Base-by-base conservation (phyloP, 345 rosid species). In the Gossypium bickii region DNA sequence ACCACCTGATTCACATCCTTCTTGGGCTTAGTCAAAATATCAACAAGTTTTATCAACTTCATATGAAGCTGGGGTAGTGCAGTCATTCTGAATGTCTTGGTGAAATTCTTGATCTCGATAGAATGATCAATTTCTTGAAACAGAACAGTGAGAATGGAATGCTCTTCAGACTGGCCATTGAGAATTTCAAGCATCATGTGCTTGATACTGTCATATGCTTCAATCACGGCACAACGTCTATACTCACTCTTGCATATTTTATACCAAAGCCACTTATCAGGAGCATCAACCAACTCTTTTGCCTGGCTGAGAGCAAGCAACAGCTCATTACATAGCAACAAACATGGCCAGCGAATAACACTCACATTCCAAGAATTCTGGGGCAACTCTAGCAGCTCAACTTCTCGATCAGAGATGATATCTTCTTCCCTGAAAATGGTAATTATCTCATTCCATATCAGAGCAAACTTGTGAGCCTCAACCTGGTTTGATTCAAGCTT, bases 371-470 rank as follows among this genome's bases (percentile, higher is more conserved):
- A 92, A 60, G 90, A 80, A 89, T 94, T 94, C 71, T 85, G 91
- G 27, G 98, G 94, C 81, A 94, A 82, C 86, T 92, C 98, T 84
- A 94, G 78, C 49, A 94, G 84, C 85, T 94, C 98, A 57, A 91
- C 86, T 83, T 94, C 98, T 7, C 60, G 73, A 76, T 94, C 98
- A 86, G 97, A 89, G 75, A 94, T 89, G 57, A 94, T 91, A 86
- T 94, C 98, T 81, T 94, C 98, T 79, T 94, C 98, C 88, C 98
- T 91, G 83, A 94, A 94, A 41, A 83, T 89, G 34, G 78, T 34
- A 77, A 94, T 89, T 63, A 94, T 88, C 89, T 92, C 97, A 80
- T 94, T 94, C 98, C 98, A 94, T 69, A 94, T 86, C 89, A 92
- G 75, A 18, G 98, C 93, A 85, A 94, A 94, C 79, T 88, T 94